phyloP scores from a whole-genome alignment of 2,329 filamentous ascomycete genomes.

The Trichoderma koningii region DNA sequence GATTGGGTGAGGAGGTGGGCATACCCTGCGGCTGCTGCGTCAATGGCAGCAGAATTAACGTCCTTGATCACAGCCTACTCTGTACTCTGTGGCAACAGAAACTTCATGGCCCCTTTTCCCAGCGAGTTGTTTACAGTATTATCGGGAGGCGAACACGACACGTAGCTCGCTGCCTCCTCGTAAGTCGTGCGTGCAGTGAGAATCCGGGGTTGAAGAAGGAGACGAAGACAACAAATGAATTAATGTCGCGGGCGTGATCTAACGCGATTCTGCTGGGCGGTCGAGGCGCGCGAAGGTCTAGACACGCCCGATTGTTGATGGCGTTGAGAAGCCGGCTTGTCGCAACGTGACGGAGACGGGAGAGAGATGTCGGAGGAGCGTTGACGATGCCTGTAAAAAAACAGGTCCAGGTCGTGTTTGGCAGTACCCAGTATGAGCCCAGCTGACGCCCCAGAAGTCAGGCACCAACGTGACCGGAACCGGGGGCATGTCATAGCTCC shows the following conservation, averaged over 20 bases:
- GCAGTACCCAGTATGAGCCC: neutral
- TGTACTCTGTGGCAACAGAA: constrained; percentile 26
- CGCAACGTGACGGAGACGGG: constrained; percentile 33
- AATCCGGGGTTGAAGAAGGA: constrained; percentile 1
- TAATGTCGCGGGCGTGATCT: constrained; percentile 27
- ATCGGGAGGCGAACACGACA: constrained; percentile 33
- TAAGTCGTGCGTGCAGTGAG: neutral
- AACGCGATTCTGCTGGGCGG: constrained; percentile 29
- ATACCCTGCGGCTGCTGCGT: constrained; percentile 40
- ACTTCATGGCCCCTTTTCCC: constrained; percentile 31
- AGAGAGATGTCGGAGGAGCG: constrained; percentile 37
- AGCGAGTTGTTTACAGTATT: constrained; percentile 42
- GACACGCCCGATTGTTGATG: constrained; percentile 34
- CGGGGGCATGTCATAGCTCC: constrained; percentile 18
- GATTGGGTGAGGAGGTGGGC: constrained; percentile 31
- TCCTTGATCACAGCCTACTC: constrained; percentile 32
- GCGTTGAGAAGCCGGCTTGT: constrained; percentile 30
- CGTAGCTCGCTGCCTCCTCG: constrained; percentile 20
- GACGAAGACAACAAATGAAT: constrained; percentile 18
- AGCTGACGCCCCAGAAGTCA: constrained; percentile 38
- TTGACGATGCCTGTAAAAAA: constrained; percentile 37
- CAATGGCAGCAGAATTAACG: constrained; percentile 31
- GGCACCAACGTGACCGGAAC: constrained; percentile 35
- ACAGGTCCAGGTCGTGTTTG: constrained; percentile 31
- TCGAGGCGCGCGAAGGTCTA: constrained; percentile 30